Evolutionary conservation across 768 basidiomycete species (phyloP).

Genomic region (Boletus subparvulus): DNA sequence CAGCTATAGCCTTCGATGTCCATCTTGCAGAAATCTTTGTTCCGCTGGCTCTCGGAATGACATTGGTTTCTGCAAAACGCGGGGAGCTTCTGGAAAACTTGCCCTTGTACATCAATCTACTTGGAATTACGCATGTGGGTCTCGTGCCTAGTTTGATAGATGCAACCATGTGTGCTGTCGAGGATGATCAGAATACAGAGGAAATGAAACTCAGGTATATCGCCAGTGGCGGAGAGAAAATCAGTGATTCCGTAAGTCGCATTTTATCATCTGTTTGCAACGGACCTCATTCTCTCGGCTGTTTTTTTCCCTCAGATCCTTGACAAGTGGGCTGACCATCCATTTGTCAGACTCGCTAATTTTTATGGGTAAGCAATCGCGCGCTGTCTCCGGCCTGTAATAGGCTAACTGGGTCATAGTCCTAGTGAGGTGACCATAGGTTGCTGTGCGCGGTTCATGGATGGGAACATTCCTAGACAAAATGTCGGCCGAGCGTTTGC

Average conservation of each 20-base stretch:
- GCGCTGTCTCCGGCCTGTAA: neutral
- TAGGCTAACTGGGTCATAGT: constrained; percentile 14
- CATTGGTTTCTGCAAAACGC: constrained; percentile 43
- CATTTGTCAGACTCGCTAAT: constrained; percentile 45
- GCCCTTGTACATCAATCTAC: constrained; percentile 39
- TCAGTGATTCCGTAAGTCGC: constrained; percentile 46
- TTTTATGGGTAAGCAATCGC: constrained; percentile 42
- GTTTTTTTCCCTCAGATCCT: constrained; percentile 29
- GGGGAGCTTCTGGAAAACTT: constrained; percentile 41
- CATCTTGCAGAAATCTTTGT: constrained; percentile 47
- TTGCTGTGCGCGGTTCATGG: constrained; percentile 47
- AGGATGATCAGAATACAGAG: constrained; percentile 30
- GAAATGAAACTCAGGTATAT: constrained; percentile 42
- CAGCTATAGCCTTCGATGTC: constrained; percentile 55
- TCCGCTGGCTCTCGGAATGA: constrained; percentile 44
- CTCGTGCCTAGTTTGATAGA: constrained; percentile 55
- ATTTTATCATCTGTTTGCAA: neutral
- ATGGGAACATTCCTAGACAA: constrained; percentile 37
- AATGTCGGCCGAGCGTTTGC: constrained; percentile 47
- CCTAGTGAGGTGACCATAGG: constrained; percentile 56
- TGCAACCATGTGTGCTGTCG: constrained; percentile 39
- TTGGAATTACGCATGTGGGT: constrained; percentile 49
- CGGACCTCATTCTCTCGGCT: neutral
- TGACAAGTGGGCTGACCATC: constrained; percentile 49
- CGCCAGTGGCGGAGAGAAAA: constrained; percentile 53